A percentile compares a stretch with the other conserved stretches of the same genome.
phyloP scores from a whole-genome alignment of 257 asterid genomes.

The Nicotiana tomentosiformis region DNA sequence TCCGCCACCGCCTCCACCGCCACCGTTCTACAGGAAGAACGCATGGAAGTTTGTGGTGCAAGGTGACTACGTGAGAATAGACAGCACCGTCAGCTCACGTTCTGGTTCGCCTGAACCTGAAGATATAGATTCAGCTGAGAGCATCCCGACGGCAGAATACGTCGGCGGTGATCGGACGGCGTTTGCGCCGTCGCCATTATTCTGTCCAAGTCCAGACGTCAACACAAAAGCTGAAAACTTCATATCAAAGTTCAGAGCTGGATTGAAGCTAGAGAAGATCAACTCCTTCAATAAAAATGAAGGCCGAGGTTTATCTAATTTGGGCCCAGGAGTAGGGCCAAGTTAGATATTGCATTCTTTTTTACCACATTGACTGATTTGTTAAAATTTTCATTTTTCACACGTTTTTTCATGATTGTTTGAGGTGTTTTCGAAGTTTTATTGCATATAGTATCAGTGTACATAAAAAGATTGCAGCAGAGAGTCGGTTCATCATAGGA shows the following conservation, averaged over 20 bases:
- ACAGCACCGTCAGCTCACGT: constrained; percentile 60
- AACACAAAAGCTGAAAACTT: constrained; percentile 80
- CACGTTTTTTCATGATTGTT: constrained; percentile 2
- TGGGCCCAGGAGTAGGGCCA: constrained; percentile 30
- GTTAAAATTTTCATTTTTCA: background rate
- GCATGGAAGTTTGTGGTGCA: constrained; percentile 78
- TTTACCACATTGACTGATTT: background rate
- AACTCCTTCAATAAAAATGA: constrained; percentile 25
- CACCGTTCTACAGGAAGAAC: constrained; percentile 50
- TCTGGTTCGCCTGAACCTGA: constrained; percentile 70
- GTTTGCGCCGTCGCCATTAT: constrained; percentile 51
- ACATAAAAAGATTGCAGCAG: background rate
- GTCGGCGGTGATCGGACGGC: constrained; percentile 26
- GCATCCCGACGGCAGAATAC: constrained; percentile 42
- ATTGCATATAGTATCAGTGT: background rate
- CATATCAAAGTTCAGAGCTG: constrained; percentile 52
- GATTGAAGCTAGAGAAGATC: constrained; percentile 37
- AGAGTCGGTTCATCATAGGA: background rate
- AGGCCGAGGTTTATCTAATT: constrained; percentile 37
- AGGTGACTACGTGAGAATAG: constrained; percentile 75
- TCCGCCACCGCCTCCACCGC: constrained; percentile 71
- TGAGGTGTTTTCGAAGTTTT: background rate
- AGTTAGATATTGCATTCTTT: background rate
- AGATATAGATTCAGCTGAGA: constrained; percentile 46
- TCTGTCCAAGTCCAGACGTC: constrained; percentile 85